Base-by-base conservation (phyloP, 2,329 filamentous ascomycete species). In the Ilyonectria mors-panacis region DNA sequence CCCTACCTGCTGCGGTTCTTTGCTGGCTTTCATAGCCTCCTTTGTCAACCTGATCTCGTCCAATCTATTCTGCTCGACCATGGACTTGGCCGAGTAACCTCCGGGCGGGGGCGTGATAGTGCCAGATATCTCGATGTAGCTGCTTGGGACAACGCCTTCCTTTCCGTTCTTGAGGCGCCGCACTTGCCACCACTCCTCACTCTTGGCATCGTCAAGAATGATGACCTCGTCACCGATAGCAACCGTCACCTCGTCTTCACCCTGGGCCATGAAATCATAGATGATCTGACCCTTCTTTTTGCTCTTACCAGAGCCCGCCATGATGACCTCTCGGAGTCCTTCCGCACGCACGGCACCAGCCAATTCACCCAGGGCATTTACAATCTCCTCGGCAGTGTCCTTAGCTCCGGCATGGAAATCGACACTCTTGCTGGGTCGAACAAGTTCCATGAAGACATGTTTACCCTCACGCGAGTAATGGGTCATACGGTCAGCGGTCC, bases 121-220 rank as follows among this genome's bases (percentile, higher is more conserved):
- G 62, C 94, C 94, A 23, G 90, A 95, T 59, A 97, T 85, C 80
- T 99, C 95, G 74, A 99, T 92, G 77, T 98, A 99, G 81, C 94
- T 97, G 84, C 94, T 96, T 15, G 96, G 96, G 9, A 99, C 95
- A 28, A 99, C 96, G 44, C 96, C 96, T 82, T 98, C 94, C 78
- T 94, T 96, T 73, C 94, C 94, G 78, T 94, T 98, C 83, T 94
- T 97, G 70, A 98, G 78, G 39, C 95, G 90, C 66, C 93, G 90
- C 39, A 99, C 94, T 85, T 96, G 94, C 95, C 96, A 98, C 96
- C 96, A 99, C 78, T 99, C 96, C 66, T 98, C 94, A 69, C 95
- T 98, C 82, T 95, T 96, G 37, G 86, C 89, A 77, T 98, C 94
- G 78, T 99, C 95, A 63, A 98, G 80, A 60, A 99, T 85, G 48